Evolutionary conservation across 139 green algal genomes (phyloP), one percentile per base, ranked within the genome.

Genomic region (Yamagishiella unicocca): DNA sequence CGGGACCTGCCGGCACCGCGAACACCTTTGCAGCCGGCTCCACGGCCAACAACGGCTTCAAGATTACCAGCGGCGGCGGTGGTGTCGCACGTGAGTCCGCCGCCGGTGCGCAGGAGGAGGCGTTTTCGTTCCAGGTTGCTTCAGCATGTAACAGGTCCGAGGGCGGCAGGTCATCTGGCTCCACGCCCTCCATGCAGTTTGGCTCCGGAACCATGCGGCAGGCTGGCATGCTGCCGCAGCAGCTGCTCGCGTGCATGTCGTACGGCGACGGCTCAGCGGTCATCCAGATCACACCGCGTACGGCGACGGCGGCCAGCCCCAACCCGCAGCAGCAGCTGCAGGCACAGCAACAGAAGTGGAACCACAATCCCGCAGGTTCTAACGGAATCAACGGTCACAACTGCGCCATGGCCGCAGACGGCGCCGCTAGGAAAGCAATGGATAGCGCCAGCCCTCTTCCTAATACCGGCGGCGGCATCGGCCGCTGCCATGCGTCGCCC

Each of bases 241-340:
- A 77, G 43, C 24, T 78, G 31, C 62, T 86, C 5, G 22, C 43
- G 2, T 22, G 38, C n/a, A 53, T 55, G 42, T 64, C 80, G 3
- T 37, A 29, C 4, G 14, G 21, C 5, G 80, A 86, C 80, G 80
- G 58, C 24, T n/a, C 80, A 2, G 80, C 80, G 7, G 43, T 86
- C 5, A 37, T 86, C 10, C 45, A 50, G 61, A 58, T 73, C 38
- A 54, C 42, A 19, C 37, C 42, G 27, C 61, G 53, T 21, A 9
- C 19, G n/a, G 55, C 55, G 38, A 2, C 35, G 22, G 21, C 75
- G 3, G 38, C 37, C 55, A 29, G 55, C 55, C n/a, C 55, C 17
- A 10, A 74, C 33, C 66, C 31, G 66, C 66, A 74, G 29, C 64
- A 42, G 66, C 66, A 78, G 70, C 62, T 3, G 50, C 50, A 25